Percentiles rank a stretch among this genome's conserved stretches.
phyloP scores from a whole-genome alignment of 345 rosid species.

The Corymbia maculata region DNA sequence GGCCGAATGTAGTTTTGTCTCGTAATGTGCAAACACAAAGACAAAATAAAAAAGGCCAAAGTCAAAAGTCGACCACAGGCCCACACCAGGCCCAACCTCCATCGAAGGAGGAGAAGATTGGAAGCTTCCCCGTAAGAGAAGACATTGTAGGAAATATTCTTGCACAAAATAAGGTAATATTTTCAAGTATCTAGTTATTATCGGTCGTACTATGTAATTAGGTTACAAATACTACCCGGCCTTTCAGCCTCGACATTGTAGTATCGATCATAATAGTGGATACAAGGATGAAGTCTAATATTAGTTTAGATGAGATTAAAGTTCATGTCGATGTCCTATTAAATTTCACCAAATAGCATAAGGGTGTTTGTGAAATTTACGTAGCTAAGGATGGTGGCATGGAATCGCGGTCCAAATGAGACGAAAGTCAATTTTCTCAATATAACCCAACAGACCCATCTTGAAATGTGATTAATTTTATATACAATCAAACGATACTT shows the following conservation, averaged over 20 bases:
- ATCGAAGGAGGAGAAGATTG: not conserved
- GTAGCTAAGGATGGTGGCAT: not conserved
- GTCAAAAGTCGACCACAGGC: not conserved
- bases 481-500: not conserved
- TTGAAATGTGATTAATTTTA: not conserved
- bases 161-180: not conserved
- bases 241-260: accelerated
- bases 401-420: not conserved
- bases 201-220: accelerated
- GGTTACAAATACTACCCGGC: not conserved
- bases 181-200: not conserved
- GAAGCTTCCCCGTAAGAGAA: not conserved
- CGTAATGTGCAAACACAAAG: not conserved
- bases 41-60: not conserved
- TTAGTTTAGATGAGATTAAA: accelerated
- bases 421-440: not conserved
- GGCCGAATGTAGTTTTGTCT: not conserved
- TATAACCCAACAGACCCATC: accelerated
- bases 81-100: not conserved
- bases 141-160: not conserved
- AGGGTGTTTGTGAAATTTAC: not conserved
- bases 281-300: accelerated
- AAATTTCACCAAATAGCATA: not conserved
- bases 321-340: accelerated
- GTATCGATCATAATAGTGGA: accelerated